A percentile compares a stretch with the other conserved stretches of the same genome.
Conservation (phyloP, 1,139 yeast genomes). For the Entelexis sorbosivorans region DNA sequence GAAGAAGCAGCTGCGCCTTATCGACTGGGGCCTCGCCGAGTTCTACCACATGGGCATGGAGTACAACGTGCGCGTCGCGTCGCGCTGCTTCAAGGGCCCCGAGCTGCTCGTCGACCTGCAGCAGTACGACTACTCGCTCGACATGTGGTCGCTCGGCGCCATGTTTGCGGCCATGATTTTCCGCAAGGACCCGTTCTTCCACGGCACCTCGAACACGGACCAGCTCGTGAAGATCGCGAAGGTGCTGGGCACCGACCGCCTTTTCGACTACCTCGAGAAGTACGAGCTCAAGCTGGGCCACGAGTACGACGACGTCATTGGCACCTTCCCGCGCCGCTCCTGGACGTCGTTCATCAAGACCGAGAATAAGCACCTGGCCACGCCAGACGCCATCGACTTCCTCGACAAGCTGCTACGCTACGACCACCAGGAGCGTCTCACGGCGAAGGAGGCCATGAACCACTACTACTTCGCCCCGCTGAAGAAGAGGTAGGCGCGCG, state of each 20-base stretch:
- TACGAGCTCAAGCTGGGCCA: constrained; percentile 67
- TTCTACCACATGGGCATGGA: constrained; percentile 92
- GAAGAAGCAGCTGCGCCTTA: constrained; percentile 56
- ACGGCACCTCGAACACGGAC: constrained; percentile 91
- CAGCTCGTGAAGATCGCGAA: constrained; percentile 91
- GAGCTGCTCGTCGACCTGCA: constrained; percentile 88
- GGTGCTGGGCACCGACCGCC: constrained; percentile 82
- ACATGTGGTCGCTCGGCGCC: constrained; percentile 95
- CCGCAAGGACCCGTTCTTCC: constrained; percentile 94
- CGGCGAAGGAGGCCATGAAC: constrained; percentile 90
- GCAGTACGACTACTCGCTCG: constrained; percentile 88
- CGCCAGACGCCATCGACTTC: constrained; percentile 66
- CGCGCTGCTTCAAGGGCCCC: constrained; percentile 97
- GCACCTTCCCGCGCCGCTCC: constrained; percentile 72
- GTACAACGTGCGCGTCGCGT: constrained; percentile 93
- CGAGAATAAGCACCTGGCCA: constrained; percentile 58
- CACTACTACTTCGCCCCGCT: constrained; percentile 58
- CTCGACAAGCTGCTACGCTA: constrained; percentile 73
- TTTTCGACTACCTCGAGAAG: constrained; percentile 59
- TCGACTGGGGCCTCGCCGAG: constrained; percentile 99
- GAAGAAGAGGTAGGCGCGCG: constrained; percentile 16
- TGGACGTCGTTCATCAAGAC: constrained; percentile 75
- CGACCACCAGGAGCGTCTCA: constrained; percentile 89
- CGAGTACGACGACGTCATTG: constrained; percentile 70
- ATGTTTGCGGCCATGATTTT: constrained; percentile 96